These are phyloP conservation scores for Leishmania mexicana DNA, from an alignment of 208 protist species.

Conservation along the genomic window DNA sequence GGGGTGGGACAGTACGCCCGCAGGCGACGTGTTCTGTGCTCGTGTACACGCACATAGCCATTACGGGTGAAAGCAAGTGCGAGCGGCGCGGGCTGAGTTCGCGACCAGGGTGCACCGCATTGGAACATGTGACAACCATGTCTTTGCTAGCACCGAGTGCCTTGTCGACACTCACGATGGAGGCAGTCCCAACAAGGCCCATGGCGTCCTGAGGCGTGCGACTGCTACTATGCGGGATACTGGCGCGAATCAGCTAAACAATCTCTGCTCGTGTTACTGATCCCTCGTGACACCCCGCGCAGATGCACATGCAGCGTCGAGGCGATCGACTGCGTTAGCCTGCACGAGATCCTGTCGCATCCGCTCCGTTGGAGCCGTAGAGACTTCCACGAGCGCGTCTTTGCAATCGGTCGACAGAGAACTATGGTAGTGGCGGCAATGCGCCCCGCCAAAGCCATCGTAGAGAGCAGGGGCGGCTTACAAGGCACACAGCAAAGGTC, in stretches of 20 bases:
- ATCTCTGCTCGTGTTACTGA: neutral
- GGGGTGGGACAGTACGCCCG: neutral
- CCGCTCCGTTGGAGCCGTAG: constrained; percentile 16
- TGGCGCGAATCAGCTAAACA: neutral
- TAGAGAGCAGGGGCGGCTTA: neutral
- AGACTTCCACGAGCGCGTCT: constrained; percentile 2
- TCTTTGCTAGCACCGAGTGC: neutral
- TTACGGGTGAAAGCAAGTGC: neutral
- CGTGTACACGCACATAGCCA: neutral
- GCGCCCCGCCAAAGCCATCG: neutral
- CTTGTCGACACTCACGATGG: neutral
- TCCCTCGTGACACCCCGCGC: neutral
- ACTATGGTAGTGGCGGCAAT: constrained; percentile 21
- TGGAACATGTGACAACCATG: neutral
- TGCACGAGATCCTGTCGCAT: constrained; percentile 9
- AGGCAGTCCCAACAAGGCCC: neutral
- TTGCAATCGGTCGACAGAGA: constrained; percentile 12
- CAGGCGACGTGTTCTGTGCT: neutral
- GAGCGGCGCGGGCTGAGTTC: neutral
- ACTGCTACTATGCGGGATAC: neutral
- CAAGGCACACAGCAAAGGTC: too few species aligned
- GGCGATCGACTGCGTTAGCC: constrained; percentile 13
- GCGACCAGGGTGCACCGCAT: neutral
- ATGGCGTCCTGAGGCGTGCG: neutral
- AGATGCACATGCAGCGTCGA: neutral